phyloP scores from a whole-genome alignment of 2,329 filamentous ascomycete species.

The Cladosporium sp. region DNA sequence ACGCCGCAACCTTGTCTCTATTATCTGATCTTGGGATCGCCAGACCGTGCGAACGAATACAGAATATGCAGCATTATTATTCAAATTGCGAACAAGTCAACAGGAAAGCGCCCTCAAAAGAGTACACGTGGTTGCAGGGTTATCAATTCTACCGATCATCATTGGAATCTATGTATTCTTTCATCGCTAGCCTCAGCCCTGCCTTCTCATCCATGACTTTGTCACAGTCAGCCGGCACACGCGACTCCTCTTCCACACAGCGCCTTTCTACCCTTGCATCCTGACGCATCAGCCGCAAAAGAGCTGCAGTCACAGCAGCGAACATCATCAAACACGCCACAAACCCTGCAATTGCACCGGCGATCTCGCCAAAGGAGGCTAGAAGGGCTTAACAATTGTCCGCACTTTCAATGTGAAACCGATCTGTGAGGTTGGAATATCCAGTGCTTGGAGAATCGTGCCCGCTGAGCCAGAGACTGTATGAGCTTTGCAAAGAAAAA shows the following conservation, averaged over 20 bases:
- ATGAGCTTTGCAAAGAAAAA: too few species aligned
- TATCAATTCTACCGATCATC: neutral
- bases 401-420: neutral
- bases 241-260: neutral
- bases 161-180: neutral
- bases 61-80: neutral
- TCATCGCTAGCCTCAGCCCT: neutral
- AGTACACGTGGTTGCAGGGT: neutral
- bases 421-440: neutral
- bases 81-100: neutral
- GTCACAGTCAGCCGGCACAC: neutral
- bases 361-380: neutral
- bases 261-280: neutral
- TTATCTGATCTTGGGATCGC: neutral
- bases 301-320: neutral
- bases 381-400: neutral
- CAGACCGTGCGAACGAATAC: neutral
- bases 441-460: neutral
- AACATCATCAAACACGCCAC: neutral
- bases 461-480: slow-evolving; percentile 1
- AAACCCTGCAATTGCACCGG: neutral
- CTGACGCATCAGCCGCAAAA: neutral
- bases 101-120: neutral
- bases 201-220: neutral
- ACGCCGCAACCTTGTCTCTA: neutral